These are phyloP conservation scores for Blastobotrys persicus DNA, from an alignment of 1,139 yeast species.

Conservation along the genomic window DNA sequence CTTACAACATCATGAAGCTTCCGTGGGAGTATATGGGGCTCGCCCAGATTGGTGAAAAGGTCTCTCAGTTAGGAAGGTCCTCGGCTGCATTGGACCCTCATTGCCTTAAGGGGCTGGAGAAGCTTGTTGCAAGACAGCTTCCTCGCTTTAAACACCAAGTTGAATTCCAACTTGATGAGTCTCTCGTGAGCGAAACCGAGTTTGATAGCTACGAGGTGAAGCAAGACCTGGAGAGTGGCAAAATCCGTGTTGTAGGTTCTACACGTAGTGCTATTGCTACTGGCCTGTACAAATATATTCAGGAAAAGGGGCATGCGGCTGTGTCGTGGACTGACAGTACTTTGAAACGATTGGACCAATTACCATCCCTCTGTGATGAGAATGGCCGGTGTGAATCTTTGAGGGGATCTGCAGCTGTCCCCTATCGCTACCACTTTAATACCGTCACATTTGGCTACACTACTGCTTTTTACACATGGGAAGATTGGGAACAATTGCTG, in stretches of 20 bases:
- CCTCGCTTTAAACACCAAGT: not conserved
- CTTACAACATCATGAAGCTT: not conserved
- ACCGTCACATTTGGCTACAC: constrained; percentile 25
- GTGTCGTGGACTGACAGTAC: constrained; percentile 22
- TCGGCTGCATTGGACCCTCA: not conserved
- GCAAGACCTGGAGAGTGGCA: not conserved
- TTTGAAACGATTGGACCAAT: constrained; percentile 9
- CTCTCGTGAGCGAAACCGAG: not conserved
- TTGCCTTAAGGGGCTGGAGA: constrained; percentile 1
- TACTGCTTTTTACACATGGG: constrained; percentile 21
- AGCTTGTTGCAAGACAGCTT: constrained; percentile 1
- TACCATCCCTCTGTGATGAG: constrained; percentile 17
- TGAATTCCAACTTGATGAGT: not conserved
- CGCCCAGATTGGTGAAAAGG: not conserved
- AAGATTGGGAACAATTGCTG: constrained; percentile 22
- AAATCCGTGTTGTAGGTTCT: constrained; percentile 17
- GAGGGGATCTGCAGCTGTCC: constrained; percentile 18
- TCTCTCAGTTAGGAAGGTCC: not conserved
- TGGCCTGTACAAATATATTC: constrained; percentile 20
- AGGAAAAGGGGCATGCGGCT: constrained; percentile 17
- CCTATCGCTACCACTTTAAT: constrained; percentile 22
- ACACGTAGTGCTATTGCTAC: constrained; percentile 19
- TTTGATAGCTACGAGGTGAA: constrained; percentile 8
- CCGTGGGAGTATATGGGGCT: constrained; percentile 2
- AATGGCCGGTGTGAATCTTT: constrained; percentile 6